These are phyloP conservation scores for Arabidopsis thaliana DNA, from an alignment of 345 rosid species.

Conservation along the genomic window DNA sequence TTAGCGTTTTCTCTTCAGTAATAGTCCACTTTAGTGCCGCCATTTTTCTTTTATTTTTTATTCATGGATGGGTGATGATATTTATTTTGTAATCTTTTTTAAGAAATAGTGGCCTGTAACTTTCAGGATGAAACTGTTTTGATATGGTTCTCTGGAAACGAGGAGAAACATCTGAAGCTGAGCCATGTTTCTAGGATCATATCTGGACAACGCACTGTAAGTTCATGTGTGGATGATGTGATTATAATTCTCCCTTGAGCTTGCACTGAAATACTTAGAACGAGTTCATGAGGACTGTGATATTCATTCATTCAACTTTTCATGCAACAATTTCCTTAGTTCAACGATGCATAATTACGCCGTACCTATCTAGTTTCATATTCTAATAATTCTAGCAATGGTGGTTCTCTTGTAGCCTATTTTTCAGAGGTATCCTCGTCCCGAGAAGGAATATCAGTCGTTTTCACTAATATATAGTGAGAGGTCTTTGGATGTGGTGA, in stretches of 20 bases:
- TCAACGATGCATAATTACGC: conserved; percentile 9
- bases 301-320: conserved; percentile 7
- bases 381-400: conserved; percentile 42
- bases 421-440: conserved; percentile 96
- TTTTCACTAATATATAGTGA: conserved; percentile 96
- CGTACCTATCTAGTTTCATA: conserved; percentile 3
- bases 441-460: conserved; percentile 99
- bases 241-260: conserved; percentile 26
- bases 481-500: conserved; percentile 95
- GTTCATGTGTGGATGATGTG: conserved; percentile 39
- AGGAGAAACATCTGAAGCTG: conserved; percentile 87
- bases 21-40: background rate
- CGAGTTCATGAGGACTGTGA: background rate
- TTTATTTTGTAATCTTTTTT: conserved; percentile 7
- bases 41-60: background rate
- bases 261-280: conserved; percentile 3
- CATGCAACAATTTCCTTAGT: conserved; percentile 25
- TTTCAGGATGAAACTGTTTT: conserved; percentile 95
- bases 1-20: conserved; percentile 4
- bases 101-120: conserved; percentile 26
- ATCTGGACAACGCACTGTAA: conserved; percentile 98
- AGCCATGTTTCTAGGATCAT: conserved; percentile 90
- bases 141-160: conserved; percentile 96
- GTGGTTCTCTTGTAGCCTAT: conserved; percentile 70
- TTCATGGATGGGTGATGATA: conserved; percentile 2